Base-by-base conservation (phyloP, 225 moss, liverwort and hornwort species). In the Polytrichum formosum region DNA sequence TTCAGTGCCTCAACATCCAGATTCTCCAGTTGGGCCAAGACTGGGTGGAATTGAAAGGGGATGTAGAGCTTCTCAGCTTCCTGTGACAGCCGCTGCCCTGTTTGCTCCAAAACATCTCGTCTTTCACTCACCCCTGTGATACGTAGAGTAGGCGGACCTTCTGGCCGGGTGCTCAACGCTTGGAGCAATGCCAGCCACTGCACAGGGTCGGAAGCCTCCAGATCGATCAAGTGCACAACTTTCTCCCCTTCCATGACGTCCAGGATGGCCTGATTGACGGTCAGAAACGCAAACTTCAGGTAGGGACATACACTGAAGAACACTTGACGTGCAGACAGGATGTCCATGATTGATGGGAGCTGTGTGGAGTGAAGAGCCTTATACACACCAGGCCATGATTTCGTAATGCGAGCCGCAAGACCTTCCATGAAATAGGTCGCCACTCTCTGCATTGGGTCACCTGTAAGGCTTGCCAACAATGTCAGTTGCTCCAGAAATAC, bases 371-470 rank as follows among this genome's bases (percentile, higher is more conserved):
- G 77, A 23, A 84, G 84, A 4, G 84, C 84, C 66, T 78, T 84
- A 64, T 81, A 84, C 19, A 84, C 77, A 64, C 84, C 84, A 7
- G 84, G 84, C 80, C 81, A 84, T 54, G 84, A 77, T 65, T 79
- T 71, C 20, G 84, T 84, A 72, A 77, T 78, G 21, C 84, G 74
- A 35, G 84, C 77, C 22, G 84, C 84, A 17, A 84, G 71, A 33
- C 84, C 84, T 63, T 84, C 80, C 84, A 84, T 84, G 56, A 84
- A 84, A 59, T 84, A 84, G 9, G 84, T 77, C 21, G 84, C 84
- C 54, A 84, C 84, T 18, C 84, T 74, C 75, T 84, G 84, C 84
- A 84, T 81, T 22, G 84, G 80, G 53, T 81, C 84, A 18, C 84
- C 84, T 0, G 81, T 84, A 26, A 84, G 78, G 4, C 77, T 80